Percentiles rank a stretch among this genome's conserved stretches.
Evolutionary conservation across 108 stramenopile species (phyloP).

Genomic region (Skeletonema tropicum): DNA sequence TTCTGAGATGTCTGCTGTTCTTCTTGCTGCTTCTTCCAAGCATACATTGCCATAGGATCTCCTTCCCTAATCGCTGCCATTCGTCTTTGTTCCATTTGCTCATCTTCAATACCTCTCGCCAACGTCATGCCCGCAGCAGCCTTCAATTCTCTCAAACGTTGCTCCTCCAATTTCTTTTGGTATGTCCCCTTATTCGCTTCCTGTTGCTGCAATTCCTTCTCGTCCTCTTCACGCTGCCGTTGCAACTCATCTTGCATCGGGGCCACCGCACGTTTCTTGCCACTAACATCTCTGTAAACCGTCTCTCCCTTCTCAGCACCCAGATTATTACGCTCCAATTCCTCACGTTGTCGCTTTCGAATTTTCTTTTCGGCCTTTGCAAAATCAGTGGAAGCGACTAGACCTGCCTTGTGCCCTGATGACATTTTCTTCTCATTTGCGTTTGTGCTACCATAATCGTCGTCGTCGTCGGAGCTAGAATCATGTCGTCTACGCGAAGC

Average conservation of each 20-base stretch:
- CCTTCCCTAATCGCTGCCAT: conserved; percentile 81
- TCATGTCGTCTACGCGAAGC: conserved; percentile 2
- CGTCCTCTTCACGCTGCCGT: conserved; percentile 21
- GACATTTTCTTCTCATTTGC: conserved; percentile 54
- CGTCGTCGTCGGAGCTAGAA: conserved; percentile 15
- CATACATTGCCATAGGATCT: conserved; percentile 95
- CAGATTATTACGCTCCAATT: conserved; percentile 44
- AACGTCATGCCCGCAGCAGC: conserved; percentile 67
- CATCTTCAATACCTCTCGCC: conserved; percentile 82
- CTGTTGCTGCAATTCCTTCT: conserved; percentile 53
- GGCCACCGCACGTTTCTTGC: conserved; percentile 52
- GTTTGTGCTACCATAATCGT: conserved; percentile 1
- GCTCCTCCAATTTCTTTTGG: conserved; percentile 76
- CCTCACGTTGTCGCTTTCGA: conserved; percentile 34
- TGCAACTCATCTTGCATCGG: conserved; percentile 37
- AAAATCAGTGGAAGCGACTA: conserved; percentile 80
- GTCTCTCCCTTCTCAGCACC: conserved; percentile 72
- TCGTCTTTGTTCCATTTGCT: conserved; percentile 62
- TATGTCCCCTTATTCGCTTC: conserved; percentile 61
- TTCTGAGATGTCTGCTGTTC: conserved; percentile 21
- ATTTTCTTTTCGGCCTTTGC: conserved; percentile 62
- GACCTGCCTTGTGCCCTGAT: conserved; percentile 84
- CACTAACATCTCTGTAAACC: conserved; percentile 80
- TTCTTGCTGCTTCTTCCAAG: conserved; percentile 47
- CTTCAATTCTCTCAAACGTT: conserved; percentile 48